Percentiles rank a stretch among this genome's conserved stretches.
phyloP scores from a whole-genome alignment of 208 protist species.

The Trypanosoma brucei region DNA sequence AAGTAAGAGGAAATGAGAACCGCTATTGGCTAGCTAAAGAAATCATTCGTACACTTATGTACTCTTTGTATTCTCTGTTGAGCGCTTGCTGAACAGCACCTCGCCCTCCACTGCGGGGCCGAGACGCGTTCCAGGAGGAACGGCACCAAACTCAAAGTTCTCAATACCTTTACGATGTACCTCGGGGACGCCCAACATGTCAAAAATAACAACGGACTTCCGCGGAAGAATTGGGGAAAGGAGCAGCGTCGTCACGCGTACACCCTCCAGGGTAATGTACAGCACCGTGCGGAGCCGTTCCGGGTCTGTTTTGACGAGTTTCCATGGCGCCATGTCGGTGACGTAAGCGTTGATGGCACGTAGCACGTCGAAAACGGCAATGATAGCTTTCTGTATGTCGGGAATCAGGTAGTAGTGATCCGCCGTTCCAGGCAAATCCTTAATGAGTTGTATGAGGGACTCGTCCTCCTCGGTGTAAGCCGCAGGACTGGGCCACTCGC shows the following conservation, averaged over 20 bases:
- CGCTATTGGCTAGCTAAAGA: no score
- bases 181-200: constrained; percentile 77
- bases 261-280: constrained; percentile 86
- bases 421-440: constrained; percentile 57
- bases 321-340: constrained; percentile 91
- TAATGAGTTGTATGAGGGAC: constrained; percentile 52
- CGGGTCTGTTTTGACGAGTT: constrained; percentile 80
- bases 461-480: constrained; percentile 67
- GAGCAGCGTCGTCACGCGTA: constrained; percentile 76
- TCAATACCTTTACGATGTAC: constrained; percentile 41
- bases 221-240: constrained; percentile 84
- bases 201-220: constrained; percentile 76
- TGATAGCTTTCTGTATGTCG: constrained; percentile 84
- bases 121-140: constrained; percentile 58
- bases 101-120: constrained; percentile 41
- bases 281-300: constrained; percentile 80
- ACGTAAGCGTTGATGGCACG: constrained; percentile 87
- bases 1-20: no score
- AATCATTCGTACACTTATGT: neutral
- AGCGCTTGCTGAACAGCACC: constrained; percentile 71
- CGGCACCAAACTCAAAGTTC: constrained; percentile 63
- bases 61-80: constrained; percentile 24
- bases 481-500: constrained; percentile 60
- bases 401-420: constrained; percentile 83
- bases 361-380: constrained; percentile 84